phyloP scores from a whole-genome alignment of 306 rosid species.

The Dryas drummondii region DNA sequence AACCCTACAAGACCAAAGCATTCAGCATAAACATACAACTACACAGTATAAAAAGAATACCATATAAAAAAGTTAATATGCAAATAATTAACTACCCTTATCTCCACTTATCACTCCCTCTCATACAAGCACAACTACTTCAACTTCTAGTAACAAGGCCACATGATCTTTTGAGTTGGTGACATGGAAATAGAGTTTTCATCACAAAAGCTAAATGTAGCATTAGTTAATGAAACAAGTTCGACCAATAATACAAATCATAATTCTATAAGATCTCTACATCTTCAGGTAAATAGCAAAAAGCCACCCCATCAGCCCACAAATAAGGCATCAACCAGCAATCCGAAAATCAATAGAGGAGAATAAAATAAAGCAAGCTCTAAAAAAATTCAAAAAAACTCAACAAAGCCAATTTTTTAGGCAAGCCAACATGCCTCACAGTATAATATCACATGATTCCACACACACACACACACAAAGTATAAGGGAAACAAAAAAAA shows the following conservation, averaged over 20 bases:
- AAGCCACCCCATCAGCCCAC: not conserved
- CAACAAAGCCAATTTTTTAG: not conserved
- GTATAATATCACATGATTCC: not conserved
- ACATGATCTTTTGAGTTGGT: not conserved
- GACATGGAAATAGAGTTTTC: not conserved
- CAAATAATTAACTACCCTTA: not conserved
- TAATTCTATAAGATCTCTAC: not conserved
- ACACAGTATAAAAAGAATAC: not conserved
- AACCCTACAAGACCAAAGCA: not conserved
- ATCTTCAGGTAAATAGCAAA: not conserved
- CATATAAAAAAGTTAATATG: not conserved
- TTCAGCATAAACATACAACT: not conserved
- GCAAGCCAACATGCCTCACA: constrained; percentile 9
- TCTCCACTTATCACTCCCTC: not conserved
- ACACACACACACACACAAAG: not conserved
- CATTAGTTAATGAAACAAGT: not conserved
- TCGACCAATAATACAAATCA: not conserved
- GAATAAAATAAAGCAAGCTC: not conserved
- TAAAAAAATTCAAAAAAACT: not conserved
- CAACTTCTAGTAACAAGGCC: not conserved
- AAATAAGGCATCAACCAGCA: not conserved
- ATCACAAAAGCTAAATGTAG: not conserved
- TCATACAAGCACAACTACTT: not conserved
- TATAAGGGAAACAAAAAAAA: no score
- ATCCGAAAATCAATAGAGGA: not conserved